Evolutionary conservation across 441 rosid species (phyloP), one percentile per base, ranked within the genome.

Genomic region (Erodium chrysanthum): DNA sequence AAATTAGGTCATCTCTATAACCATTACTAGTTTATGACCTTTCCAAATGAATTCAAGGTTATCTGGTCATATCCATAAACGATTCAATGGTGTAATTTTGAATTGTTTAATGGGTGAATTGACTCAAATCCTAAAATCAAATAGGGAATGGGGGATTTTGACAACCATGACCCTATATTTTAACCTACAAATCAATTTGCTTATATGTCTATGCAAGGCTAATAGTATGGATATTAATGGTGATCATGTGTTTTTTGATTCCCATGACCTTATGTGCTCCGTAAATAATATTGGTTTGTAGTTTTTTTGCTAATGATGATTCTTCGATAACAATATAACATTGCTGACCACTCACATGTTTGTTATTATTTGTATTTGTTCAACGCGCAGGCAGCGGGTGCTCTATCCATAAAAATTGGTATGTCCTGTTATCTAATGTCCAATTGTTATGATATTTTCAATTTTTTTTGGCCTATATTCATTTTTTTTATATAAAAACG

Each of bases 381-480:
- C 62, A 48, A 54, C 67, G 29, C 76, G 65, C 87, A 94, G 97
- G 97, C 99, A 2, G 96, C 97, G 52, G 97, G 96, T 68, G 94
- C 96, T 68, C 72, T 94, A 81, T 89, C 96, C 23, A 86, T 94
- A 69, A 87, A 88, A 82, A 91, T 89, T 67, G 97, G 99, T 94
- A 73, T 88, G 97, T 77, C 40, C n/a, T 11, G 31, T 59, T 40
- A 70, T 69, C 35, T 73, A 68, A 58, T 52, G 46, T 48, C 23
- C 31, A 40, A 66, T 48, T 3, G 40, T 58, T 64, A 17, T 35
- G 37, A 64, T 71, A 33, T 48, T 63, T 56, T 54, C 21, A 17
- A 69, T 14, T 46, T 10, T 15, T 63, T 63, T n/a, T n/a, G n/a
- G n/a, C n/a, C n/a, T n/a, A n/a, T n/a, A n/a, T n/a, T n/a, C n/a